Percentiles rank a stretch among this genome's conserved stretches.
Evolutionary conservation across 306 rosid genomes (phyloP).

Genomic region (Sophora flavescens): DNA sequence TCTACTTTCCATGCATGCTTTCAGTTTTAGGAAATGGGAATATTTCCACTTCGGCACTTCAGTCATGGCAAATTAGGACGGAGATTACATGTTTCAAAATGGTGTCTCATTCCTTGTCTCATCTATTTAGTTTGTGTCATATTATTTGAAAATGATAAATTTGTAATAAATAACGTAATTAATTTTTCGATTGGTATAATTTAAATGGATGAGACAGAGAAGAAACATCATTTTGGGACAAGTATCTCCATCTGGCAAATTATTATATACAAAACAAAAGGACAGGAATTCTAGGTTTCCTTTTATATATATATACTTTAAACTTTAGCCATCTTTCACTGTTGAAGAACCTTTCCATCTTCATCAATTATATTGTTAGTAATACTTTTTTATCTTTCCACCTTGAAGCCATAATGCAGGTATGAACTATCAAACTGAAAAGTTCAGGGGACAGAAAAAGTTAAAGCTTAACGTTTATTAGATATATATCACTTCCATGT

Average conservation of each 20-base stretch:
- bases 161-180: too few species aligned
- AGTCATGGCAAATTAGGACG: neutral
- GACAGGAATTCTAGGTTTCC: neutral
- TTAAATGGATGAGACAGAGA: too few species aligned
- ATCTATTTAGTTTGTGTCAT: too few species aligned
- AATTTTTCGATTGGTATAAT: too few species aligned
- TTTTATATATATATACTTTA: neutral
- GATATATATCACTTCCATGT: neutral
- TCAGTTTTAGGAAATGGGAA: slow-evolving; percentile 30
- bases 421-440: neutral
- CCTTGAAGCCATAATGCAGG: slow-evolving; percentile 14
- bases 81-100: too few species aligned
- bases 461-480: slow-evolving; percentile 27
- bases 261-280: neutral
- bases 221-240: too few species aligned
- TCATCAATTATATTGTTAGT: neutral
- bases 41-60: slow-evolving; percentile 25
- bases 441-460: slow-evolving; percentile 28
- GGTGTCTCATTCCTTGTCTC: too few species aligned
- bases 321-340: slow-evolving; percentile 36
- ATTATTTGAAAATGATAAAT: too few species aligned
- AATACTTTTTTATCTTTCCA: neutral
- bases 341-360: neutral
- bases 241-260: too few species aligned
- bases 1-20: slow-evolving; percentile 47